Evolutionary conservation across 2,329 filamentous ascomycete species (phyloP).

Genomic region (Penicillium brasilianum): DNA sequence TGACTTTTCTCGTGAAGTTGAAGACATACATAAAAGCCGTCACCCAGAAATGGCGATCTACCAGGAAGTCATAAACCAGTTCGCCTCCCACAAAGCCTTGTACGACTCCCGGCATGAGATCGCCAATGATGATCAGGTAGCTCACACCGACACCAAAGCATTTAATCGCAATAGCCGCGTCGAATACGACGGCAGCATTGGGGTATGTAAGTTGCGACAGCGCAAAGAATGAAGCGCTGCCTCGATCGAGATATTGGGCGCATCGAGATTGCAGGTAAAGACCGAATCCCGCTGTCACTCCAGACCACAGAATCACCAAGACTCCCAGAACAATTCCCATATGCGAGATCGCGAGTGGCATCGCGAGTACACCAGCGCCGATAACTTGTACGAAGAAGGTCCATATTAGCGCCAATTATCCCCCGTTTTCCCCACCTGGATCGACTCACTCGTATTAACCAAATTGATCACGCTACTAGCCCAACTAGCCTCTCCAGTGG

Average conservation of each 20-base stretch:
- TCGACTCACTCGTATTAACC: slow-evolving; percentile 80
- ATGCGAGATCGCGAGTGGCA: slow-evolving; percentile 94
- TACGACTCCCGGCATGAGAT: slow-evolving; percentile 95
- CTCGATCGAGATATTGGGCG: slow-evolving; percentile 88
- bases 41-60: slow-evolving; percentile 95
- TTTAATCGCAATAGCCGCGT: slow-evolving; percentile 94
- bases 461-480: slow-evolving; percentile 92
- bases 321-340: slow-evolving; percentile 90
- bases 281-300: slow-evolving; percentile 84
- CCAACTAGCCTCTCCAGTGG: slow-evolving; percentile 79
- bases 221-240: slow-evolving; percentile 91
- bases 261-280: slow-evolving; percentile 94
- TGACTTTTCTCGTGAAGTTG: neutral
- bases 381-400: slow-evolving; percentile 66
- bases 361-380: slow-evolving; percentile 88
- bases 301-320: slow-evolving; percentile 89
- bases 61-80: slow-evolving; percentile 71
- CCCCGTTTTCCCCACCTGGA: slow-evolving; percentile 25
- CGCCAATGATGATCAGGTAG: slow-evolving; percentile 98
- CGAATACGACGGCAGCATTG: slow-evolving; percentile 92
- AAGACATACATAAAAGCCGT: slow-evolving; percentile 84
- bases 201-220: slow-evolving; percentile 96
- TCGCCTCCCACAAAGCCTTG: slow-evolving; percentile 73
- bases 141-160: slow-evolving; percentile 97
- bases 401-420: slow-evolving; percentile 15